Conservation (phyloP, 306 rosid genomes). For the Rubus idaeus region DNA sequence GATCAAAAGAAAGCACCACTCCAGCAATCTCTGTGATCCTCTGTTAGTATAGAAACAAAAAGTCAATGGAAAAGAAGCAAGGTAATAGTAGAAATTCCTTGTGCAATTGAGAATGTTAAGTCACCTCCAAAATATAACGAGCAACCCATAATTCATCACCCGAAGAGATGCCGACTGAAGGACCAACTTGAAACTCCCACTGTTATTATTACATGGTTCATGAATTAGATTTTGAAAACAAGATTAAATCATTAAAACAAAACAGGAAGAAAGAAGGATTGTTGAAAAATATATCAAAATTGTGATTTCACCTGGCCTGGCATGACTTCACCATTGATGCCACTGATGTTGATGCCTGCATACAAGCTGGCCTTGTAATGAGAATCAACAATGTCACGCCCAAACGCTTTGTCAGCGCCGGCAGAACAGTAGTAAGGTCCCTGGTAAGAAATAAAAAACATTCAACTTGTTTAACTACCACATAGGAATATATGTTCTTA, state of each 20-base stretch:
- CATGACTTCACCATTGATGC: constrained; percentile 94
- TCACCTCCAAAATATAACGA: constrained; percentile 86
- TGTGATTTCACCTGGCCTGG: constrained; percentile 67
- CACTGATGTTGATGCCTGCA: constrained; percentile 87
- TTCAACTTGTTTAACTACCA: not conserved
- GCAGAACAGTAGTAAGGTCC: constrained; percentile 88
- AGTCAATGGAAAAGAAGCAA: not conserved
- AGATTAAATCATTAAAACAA: not conserved
- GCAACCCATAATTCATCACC: constrained; percentile 88
- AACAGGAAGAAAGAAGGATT: not conserved
- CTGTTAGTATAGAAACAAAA: constrained; percentile 37
- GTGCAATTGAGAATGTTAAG: constrained; percentile 3
- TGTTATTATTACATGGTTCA: constrained; percentile 18
- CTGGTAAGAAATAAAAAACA: constrained; percentile 29
- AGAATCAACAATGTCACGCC: constrained; percentile 79
- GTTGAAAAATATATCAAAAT: not conserved
- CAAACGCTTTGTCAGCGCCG: constrained; percentile 88
- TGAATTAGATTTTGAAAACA: not conserved
- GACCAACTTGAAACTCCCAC: constrained; percentile 99
- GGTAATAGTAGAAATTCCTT: not conserved
- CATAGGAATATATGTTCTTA: not conserved
- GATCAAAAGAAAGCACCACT: constrained; percentile 78
- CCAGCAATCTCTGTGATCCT: constrained; percentile 91
- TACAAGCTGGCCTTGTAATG: constrained; percentile 90
- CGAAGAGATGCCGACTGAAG: constrained; percentile 75